Conservation (phyloP, 768 basidiomycete genomes). For the Boletus rubescentipes region DNA sequence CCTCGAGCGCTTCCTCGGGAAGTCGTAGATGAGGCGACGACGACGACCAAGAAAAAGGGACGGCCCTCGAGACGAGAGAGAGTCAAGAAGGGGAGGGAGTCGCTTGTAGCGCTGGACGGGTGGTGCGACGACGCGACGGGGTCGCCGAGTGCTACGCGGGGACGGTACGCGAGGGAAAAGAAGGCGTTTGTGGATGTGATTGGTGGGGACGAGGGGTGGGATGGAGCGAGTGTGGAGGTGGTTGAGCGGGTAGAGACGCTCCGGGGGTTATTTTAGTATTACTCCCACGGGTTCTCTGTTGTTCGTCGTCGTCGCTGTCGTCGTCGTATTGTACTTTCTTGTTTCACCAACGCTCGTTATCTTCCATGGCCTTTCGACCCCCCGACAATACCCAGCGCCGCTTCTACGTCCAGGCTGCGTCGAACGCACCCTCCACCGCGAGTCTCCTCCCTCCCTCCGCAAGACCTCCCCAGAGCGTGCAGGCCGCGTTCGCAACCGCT, state of each 20-base stretch:
- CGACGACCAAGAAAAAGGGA: conserved; percentile 52
- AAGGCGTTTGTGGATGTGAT: conserved; percentile 39
- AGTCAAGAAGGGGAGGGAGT: conserved; percentile 50
- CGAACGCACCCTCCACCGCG: conserved; percentile 49
- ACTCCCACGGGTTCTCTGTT: conserved; percentile 1
- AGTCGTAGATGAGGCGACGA: conserved; percentile 41
- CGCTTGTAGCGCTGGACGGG: conserved; percentile 47
- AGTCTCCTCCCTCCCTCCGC: conserved; percentile 47
- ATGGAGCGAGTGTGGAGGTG: conserved; percentile 45
- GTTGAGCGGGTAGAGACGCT: conserved; percentile 48
- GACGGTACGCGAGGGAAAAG: conserved; percentile 47
- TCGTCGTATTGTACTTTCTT: neutral
- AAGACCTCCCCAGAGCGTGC: conserved; percentile 33
- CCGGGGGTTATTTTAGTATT: neutral
- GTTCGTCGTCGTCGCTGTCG: conserved; percentile 3
- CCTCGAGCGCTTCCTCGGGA: conserved; percentile 73
- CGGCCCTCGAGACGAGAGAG: conserved; percentile 64
- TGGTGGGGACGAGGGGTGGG: conserved; percentile 20
- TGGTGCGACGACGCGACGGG: conserved; percentile 38
- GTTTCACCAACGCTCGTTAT: conserved; percentile 19
- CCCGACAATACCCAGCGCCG: conserved; percentile 40
- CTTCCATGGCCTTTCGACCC: conserved; percentile 23
- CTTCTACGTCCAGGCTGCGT: conserved; percentile 39
- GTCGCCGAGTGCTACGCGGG: conserved; percentile 33
- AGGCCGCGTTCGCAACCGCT: conserved; percentile 43